Evolutionary conservation across 441 rosid species (phyloP).

Genomic region (Adansonia gregorii): DNA sequence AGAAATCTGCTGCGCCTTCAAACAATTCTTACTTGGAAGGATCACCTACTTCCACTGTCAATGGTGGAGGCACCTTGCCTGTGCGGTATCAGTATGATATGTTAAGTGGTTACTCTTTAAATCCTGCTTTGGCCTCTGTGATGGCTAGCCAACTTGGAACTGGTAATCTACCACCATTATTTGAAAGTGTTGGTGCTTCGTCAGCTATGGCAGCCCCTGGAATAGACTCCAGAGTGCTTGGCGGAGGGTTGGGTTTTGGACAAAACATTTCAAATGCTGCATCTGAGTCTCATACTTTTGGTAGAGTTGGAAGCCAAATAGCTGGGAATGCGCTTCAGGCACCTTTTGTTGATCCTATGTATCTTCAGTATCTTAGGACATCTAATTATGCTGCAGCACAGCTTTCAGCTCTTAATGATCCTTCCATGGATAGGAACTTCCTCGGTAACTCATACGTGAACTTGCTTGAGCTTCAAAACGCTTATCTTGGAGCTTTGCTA

Average conservation of each 20-base stretch:
- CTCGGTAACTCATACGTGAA: constrained; percentile 61
- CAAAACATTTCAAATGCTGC: constrained; percentile 43
- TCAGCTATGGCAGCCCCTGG: constrained; percentile 66
- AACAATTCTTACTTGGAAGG: constrained; percentile 60
- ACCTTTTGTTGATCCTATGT: constrained; percentile 58
- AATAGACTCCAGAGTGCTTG: constrained; percentile 65
- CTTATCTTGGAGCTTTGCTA: constrained; percentile 58
- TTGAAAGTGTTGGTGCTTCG: constrained; percentile 69
- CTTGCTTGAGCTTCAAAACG: constrained; percentile 68
- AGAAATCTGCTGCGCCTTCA: constrained; percentile 42
- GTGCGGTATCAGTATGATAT: constrained; percentile 71
- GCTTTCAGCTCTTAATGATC: constrained; percentile 57
- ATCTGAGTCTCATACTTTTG: constrained; percentile 51
- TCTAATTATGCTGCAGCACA: constrained; percentile 59
- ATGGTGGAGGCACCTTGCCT: constrained; percentile 54
- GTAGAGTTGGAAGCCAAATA: constrained; percentile 53
- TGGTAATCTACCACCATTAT: constrained; percentile 62
- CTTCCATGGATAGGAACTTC: constrained; percentile 55
- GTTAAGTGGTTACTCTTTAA: constrained; percentile 54
- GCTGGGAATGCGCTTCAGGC: constrained; percentile 60
- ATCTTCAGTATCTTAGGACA: constrained; percentile 36
- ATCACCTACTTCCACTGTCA: constrained; percentile 60
- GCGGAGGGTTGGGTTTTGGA: constrained; percentile 58
- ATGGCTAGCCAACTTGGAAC: constrained; percentile 70
- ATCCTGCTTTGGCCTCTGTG: constrained; percentile 66